phyloP scores from a whole-genome alignment of 495 filamentous ascomycete genomes.

The Penicillium simplicissimum region DNA sequence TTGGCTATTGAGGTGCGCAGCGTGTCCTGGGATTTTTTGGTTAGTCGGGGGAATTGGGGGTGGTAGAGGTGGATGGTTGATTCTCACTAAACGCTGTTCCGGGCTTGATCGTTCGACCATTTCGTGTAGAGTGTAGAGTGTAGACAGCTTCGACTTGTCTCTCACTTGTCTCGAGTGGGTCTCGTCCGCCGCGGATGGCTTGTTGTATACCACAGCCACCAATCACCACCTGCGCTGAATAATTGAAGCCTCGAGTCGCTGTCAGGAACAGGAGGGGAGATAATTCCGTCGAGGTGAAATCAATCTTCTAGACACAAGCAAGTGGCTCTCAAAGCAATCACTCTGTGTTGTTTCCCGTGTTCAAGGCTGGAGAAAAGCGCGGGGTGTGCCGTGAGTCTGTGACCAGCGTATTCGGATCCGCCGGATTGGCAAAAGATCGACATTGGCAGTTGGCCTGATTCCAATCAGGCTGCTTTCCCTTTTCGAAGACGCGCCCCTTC shows the following conservation, averaged over 20 bases:
- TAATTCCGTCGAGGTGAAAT: not conserved
- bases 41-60: not conserved
- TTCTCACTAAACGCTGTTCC: slow-evolving; percentile 3
- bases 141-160: not conserved
- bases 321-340: not conserved
- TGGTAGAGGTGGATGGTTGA: not conserved
- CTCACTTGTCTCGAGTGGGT: not conserved
- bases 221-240: slow-evolving; percentile 12
- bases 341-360: not conserved
- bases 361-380: not conserved
- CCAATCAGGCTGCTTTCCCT: slow-evolving; percentile 6
- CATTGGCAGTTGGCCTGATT: slow-evolving; percentile 6
- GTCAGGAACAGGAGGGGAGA: slow-evolving; percentile 1
- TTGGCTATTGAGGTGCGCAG: slow-evolving; percentile 37
- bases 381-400: not conserved
- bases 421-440: slow-evolving; percentile 29
- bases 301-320: not conserved
- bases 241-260: not conserved
- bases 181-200: slow-evolving; percentile 4
- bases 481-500: slow-evolving; percentile 11
- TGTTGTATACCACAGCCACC: not conserved
- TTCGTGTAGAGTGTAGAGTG: not conserved
- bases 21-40: slow-evolving; percentile 21
- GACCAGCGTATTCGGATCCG: slow-evolving; percentile 20
- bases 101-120: not conserved